Base-by-base conservation (phyloP, 805 yeast species). In the Metschnikowia santaceciliae region DNA sequence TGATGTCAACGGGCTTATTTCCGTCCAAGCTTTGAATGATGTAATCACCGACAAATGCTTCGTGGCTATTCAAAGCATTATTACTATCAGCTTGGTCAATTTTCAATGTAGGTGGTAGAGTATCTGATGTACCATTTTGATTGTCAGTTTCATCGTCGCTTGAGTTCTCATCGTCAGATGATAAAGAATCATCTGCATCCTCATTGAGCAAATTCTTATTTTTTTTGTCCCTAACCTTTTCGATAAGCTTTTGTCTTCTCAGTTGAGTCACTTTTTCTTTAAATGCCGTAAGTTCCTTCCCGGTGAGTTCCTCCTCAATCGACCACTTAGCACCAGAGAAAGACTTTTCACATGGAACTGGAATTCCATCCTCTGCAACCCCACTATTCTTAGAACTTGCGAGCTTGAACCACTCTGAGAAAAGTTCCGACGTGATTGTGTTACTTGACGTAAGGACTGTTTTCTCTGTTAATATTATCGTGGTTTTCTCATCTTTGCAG, bases 401-500 rank as follows among this genome's bases (percentile, higher is more conserved):
- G 6, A 74, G 64, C 2, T 61, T 61, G 49, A 70, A 71, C 90
- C 90, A 87, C 50, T 76, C 75, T 17, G 64, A 64, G 58, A 75
- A 81, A 14, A 88, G 66, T 38, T 74, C 71, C 23, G 75, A 68
- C 19, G 80, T 82, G 6, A 82, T 61, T 17, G 87, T 74, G 8
- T 74, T 67, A 3, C 60, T 61, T 1, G 61, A 60, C 0, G 86
- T 74, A 38, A 51, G 43, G 0, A 55, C 33, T 6, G 60, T 37
- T 52, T 77, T 75, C 56, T 90, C 96, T 0, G 97, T 90, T 49
- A 94, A 63, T 1, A 94, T 71, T 1, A 91, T 75, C 0, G 95
- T 83, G 1, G 88, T 82, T 49, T 79, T 80, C 26, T 82, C 86
- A 55, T 80, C 83, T 11, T 74, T 74, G 60, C 94, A 85, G 17